A percentile compares a stretch with the other conserved stretches of the same genome.
Conservation (phyloP, 371 early-diverging fungal species). For the Fennellomyces sp. region DNA sequence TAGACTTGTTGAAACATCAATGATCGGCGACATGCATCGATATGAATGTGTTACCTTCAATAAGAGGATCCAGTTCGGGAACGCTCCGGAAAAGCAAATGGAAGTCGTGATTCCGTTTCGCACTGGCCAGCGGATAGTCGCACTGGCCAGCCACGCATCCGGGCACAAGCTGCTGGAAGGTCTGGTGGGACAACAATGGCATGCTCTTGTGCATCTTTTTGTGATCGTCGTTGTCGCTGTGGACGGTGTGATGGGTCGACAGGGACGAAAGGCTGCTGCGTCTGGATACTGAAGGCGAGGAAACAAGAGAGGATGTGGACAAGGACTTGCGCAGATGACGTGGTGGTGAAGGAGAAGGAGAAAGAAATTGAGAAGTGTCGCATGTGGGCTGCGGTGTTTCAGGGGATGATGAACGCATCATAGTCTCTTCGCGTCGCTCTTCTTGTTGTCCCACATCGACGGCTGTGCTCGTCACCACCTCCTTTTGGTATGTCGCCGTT, state of each 20-base stretch:
- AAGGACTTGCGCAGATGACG: neutral
- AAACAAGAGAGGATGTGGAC: neutral
- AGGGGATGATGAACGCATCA: neutral
- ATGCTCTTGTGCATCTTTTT: neutral
- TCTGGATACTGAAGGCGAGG: neutral
- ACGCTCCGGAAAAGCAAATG: conserved; percentile 65
- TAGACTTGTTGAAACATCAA: conserved; percentile 60
- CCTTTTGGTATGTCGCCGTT: neutral
- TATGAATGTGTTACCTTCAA: conserved; percentile 51
- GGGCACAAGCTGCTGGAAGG: neutral
- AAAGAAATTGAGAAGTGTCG: neutral
- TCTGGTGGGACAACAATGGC: neutral
- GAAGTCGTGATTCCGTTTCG: conserved; percentile 58
- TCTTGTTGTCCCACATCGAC: neutral
- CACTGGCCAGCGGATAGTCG: conserved; percentile 33
- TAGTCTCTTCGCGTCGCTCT: neutral
- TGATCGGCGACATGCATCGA: neutral
- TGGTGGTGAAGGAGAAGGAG: neutral
- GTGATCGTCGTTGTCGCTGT: neutral
- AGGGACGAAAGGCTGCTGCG: neutral
- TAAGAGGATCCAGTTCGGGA: conserved; percentile 62
- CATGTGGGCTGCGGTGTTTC: neutral
- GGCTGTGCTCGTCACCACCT: neutral
- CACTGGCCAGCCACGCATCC: neutral
- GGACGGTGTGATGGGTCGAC: neutral